phyloP scores from a whole-genome alignment of 2,329 filamentous ascomycete genomes.

The Cercospora zeina region DNA sequence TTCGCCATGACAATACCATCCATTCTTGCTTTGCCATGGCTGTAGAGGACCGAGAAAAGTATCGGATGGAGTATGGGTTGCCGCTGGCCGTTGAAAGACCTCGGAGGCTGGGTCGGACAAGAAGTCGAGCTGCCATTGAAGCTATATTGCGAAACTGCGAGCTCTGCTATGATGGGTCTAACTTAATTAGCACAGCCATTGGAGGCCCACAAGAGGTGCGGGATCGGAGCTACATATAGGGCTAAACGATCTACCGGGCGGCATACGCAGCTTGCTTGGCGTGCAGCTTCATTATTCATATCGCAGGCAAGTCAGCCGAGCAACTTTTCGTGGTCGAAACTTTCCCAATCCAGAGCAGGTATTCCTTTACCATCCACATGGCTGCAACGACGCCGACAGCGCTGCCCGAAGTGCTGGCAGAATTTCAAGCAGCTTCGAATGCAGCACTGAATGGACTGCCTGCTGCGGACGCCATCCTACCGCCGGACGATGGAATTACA shows the following conservation, averaged over 20 bases:
- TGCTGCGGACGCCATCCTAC: conserved; percentile 61
- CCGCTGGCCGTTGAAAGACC: neutral
- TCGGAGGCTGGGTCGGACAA: neutral
- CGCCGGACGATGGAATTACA: conserved; percentile 85
- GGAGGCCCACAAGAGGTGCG: neutral
- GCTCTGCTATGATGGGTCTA: neutral
- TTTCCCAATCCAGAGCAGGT: neutral
- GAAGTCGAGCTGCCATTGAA: neutral
- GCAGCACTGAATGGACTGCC: conserved; percentile 57
- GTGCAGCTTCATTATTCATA: neutral
- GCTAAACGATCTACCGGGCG: neutral
- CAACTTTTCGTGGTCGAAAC: conserved; percentile 2
- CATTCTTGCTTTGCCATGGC: conserved; percentile 50
- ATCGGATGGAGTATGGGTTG: neutral
- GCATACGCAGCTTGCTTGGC: neutral
- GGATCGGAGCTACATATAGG: neutral
- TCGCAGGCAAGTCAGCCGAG: conserved; percentile 11
- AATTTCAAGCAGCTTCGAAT: conserved; percentile 62
- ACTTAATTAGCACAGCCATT: neutral
- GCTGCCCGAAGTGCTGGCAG: conserved; percentile 44
- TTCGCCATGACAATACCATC: conserved; percentile 38
- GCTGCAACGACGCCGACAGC: conserved; percentile 40
- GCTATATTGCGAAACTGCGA: neutral
- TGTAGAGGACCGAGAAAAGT: conserved; percentile 29
- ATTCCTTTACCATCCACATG: conserved; percentile 13